Evolutionary conservation across 176 grass and related monocot species (phyloP).

Genomic region (Oryza longistaminata): DNA sequence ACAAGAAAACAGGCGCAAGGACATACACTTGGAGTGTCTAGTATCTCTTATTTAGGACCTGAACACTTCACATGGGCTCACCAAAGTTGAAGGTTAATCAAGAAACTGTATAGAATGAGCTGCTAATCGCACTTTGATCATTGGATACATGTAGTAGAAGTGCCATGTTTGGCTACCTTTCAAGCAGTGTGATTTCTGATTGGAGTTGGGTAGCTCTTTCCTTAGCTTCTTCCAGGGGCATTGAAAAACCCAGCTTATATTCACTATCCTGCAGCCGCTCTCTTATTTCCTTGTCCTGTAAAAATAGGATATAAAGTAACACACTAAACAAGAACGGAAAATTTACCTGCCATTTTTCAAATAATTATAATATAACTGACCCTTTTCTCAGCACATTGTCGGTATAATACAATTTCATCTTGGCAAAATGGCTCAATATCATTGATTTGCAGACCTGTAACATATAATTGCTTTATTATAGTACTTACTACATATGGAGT

Average conservation of each 20-base stretch:
- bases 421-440: conserved; percentile 96
- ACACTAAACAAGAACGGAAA: conserved; percentile 12
- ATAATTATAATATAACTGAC: conserved; percentile 47
- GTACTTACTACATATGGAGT: conserved; percentile 14
- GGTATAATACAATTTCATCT: conserved; percentile 92
- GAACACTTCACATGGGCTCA: neutral
- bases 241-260: conserved; percentile 75
- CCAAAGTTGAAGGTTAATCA: conserved; percentile 13
- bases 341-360: conserved; percentile 2
- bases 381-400: conserved; percentile 74
- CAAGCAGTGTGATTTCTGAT: conserved; percentile 73
- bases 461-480: conserved; percentile 30
- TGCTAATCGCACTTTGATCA: neutral
- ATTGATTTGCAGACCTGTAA: conserved; percentile 87
- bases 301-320: conserved; percentile 9
- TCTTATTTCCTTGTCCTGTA: conserved; percentile 91
- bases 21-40: neutral
- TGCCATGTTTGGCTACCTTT: conserved; percentile 49
- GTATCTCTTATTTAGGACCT: neutral
- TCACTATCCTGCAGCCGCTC: conserved; percentile 75
- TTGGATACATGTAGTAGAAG: neutral
- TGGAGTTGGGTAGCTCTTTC: conserved; percentile 80
- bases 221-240: conserved; percentile 76
- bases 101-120: neutral
- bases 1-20: neutral